These are phyloP conservation scores for Leersia perrieri DNA, from an alignment of 176 grass and related monocot genomes.

Conservation along the genomic window DNA sequence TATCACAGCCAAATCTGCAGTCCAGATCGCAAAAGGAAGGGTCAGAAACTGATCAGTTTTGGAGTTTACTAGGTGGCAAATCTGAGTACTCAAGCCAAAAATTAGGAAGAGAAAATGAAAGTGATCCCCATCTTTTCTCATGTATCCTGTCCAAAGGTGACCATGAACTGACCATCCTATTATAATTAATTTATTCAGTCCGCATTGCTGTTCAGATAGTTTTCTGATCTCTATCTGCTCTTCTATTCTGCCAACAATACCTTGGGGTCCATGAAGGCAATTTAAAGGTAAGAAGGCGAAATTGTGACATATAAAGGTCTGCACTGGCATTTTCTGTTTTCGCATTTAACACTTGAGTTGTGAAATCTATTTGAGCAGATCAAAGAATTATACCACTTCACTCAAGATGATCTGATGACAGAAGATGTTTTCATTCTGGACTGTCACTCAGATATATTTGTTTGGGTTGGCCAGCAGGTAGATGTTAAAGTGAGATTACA, in stretches of 20 bases:
- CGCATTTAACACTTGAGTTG: conserved; percentile 4
- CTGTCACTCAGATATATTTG: conserved; percentile 64
- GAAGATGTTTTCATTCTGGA: conserved; percentile 93
- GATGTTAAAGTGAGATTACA: conserved; percentile 74
- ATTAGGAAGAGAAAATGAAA: conserved; percentile 71
- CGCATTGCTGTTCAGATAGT: background rate
- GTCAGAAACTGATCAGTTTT: conserved; percentile 85
- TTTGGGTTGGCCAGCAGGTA: conserved; percentile 84
- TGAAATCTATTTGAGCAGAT: conserved; percentile 48
- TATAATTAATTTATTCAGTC: conserved; percentile 4
- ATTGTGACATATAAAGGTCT: background rate
- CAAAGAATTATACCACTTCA: conserved; percentile 83
- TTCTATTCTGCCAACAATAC: conserved; percentile 10
- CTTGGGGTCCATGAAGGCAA: conserved; percentile 49
- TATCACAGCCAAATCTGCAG: conserved; percentile 64
- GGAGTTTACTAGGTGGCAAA: conserved; percentile 85
- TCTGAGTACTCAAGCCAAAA: conserved; percentile 82
- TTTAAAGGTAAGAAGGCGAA: conserved; percentile 48
- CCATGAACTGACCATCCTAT: background rate
- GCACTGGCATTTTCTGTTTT: background rate
- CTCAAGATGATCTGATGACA: conserved; percentile 93
- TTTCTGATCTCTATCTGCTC: conserved; percentile 35
- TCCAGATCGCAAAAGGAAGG: conserved; percentile 80
- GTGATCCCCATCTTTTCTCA: conserved; percentile 78
- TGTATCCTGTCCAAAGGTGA: conserved; percentile 76